Evolutionary conservation across 306 rosid genomes (phyloP).

Genomic region (Cicer bijugum): DNA sequence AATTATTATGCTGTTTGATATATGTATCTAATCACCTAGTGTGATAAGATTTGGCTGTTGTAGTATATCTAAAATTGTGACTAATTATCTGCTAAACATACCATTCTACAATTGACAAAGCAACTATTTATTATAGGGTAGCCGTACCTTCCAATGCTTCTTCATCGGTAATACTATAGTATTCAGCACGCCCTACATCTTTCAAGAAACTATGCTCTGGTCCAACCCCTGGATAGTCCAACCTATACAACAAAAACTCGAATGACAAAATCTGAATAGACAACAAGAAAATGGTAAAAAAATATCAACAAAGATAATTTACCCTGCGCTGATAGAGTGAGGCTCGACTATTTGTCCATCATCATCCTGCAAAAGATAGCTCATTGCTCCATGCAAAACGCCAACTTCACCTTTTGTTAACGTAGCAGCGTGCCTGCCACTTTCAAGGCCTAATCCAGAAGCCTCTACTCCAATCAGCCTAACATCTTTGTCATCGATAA

Average conservation of each 20-base stretch:
- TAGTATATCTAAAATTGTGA: constrained; percentile 5
- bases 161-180: constrained; percentile 74
- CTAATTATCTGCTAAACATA: constrained; percentile 21
- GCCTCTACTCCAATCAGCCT: constrained; percentile 91
- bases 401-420: constrained; percentile 89
- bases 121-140: constrained; percentile 4
- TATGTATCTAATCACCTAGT: background rate
- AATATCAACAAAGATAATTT: constrained; percentile 36
- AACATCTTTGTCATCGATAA: constrained; percentile 72
- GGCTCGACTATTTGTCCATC: constrained; percentile 96
- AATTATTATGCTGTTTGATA: background rate
- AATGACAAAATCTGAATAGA: constrained; percentile 26
- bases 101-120: constrained; percentile 3
- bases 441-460: constrained; percentile 86
- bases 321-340: constrained; percentile 98
- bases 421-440: constrained; percentile 96
- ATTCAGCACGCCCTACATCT: constrained; percentile 80
- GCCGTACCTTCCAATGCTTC: constrained; percentile 89
- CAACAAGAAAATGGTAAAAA: constrained; percentile 15
- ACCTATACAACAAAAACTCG: constrained; percentile 50
- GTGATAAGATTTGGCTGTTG: background rate
- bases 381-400: constrained; percentile 95
- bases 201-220: constrained; percentile 95
- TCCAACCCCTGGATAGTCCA: constrained; percentile 99
- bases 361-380: constrained; percentile 93